Conservation (phyloP, 129 eudicot species). For the Lonicera japonica region DNA sequence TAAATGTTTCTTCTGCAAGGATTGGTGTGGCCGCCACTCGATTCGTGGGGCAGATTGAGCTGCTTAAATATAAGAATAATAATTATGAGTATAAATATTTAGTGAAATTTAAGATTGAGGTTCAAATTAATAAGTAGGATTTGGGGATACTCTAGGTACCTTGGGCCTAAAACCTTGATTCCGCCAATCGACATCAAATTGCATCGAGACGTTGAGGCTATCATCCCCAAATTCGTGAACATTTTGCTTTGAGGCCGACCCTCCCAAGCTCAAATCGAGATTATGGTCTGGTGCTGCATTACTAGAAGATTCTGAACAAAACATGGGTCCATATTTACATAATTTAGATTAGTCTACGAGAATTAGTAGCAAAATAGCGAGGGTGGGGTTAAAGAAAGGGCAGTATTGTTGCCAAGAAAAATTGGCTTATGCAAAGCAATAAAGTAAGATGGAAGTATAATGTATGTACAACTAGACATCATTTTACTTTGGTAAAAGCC, state of each 20-base stretch:
- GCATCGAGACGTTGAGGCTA: constrained; percentile 9
- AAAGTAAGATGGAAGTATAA: too few relatives aligned
- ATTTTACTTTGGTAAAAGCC: too few relatives aligned
- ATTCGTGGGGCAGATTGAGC: constrained; percentile 19
- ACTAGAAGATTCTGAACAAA: constrained; percentile 31
- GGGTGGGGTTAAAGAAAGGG: too few relatives aligned
- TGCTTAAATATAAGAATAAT: not conserved
- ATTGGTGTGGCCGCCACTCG: constrained; percentile 9
- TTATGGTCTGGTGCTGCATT: constrained; percentile 37
- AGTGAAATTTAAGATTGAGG: not conserved
- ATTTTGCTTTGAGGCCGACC: constrained; percentile 31
- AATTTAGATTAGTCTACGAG: too few relatives aligned
- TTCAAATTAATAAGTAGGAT: not conserved
- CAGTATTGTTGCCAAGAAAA: too few relatives aligned
- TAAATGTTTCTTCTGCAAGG: constrained; percentile 30
- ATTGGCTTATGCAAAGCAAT: too few relatives aligned
- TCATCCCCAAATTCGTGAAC: constrained; percentile 15
- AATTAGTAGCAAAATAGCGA: too few relatives aligned
- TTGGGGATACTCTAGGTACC: constrained; percentile 44
- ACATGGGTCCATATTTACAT: too few relatives aligned
- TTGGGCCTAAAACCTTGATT: constrained; percentile 30
- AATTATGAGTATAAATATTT: not conserved
- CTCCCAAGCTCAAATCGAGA: constrained; percentile 79
- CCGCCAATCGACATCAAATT: constrained; percentile 27
- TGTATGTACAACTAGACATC: too few relatives aligned